Evolutionary conservation across 2,329 filamentous ascomycete species (phyloP).

Genomic region (Pseudogymnoascus sp.): DNA sequence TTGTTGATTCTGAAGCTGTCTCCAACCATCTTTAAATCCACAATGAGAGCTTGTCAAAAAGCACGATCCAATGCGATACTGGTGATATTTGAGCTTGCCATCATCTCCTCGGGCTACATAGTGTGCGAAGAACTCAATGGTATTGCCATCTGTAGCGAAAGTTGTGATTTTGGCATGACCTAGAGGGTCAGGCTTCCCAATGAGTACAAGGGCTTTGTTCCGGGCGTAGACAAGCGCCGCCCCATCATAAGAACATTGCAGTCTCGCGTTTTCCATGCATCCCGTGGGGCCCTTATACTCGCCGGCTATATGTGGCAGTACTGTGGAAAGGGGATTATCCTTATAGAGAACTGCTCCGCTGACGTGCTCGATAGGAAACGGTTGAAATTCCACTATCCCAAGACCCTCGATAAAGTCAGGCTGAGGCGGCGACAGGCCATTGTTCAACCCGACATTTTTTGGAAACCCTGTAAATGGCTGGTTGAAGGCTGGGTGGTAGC

Average conservation of each 20-base stretch:
- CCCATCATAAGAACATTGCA: constrained; percentile 18
- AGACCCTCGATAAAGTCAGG: constrained; percentile 27
- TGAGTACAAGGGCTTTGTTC: constrained; percentile 16
- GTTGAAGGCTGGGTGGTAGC: neutral
- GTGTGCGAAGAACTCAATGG: constrained; percentile 16
- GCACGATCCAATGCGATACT: constrained; percentile 10
- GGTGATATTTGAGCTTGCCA: constrained; percentile 15
- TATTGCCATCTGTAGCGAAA: constrained; percentile 18
- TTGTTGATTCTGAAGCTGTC: neutral
- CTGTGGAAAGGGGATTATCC: neutral
- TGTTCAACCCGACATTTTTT: constrained; percentile 24
- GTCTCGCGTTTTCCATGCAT: constrained; percentile 13
- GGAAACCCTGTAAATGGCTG: constrained; percentile 15
- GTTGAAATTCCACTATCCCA: constrained; percentile 14
- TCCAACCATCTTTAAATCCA: neutral
- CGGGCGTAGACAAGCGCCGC: constrained; percentile 18
- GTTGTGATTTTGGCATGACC: constrained; percentile 14
- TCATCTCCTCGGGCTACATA: constrained; percentile 13
- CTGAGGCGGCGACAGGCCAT: constrained; percentile 23
- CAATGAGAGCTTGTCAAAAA: neutral
- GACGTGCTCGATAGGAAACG: constrained; percentile 9
- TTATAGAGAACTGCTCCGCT: neutral
- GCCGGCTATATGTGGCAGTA: constrained; percentile 17
- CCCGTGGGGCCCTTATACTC: constrained; percentile 12
- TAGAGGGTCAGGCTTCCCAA: constrained; percentile 14